A percentile compares a stretch with the other conserved stretches of the same genome.
Conservation (phyloP, 2,329 filamentous ascomycete genomes). For the Fusarium sp. region DNA sequence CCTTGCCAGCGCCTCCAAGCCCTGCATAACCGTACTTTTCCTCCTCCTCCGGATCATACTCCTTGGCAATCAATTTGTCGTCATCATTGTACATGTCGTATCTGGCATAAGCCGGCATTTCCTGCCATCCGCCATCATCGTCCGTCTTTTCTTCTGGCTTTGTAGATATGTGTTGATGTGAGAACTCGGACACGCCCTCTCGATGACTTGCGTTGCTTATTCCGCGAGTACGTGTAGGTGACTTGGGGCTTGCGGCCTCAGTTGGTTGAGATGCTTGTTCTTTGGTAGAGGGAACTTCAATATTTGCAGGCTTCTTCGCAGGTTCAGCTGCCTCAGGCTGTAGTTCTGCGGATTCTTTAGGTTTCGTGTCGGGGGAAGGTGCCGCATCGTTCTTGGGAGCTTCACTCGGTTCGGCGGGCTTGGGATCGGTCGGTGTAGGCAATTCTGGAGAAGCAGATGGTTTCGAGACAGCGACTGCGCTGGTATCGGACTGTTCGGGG, state of each 20-base stretch:
- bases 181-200: conserved; percentile 82
- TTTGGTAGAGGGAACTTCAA: conserved; percentile 23
- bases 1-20: conserved; percentile 91
- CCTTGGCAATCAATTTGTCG: conserved; percentile 87
- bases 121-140: conserved; percentile 85
- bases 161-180: conserved; percentile 83
- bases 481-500: conserved; percentile 52
- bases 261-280: conserved; percentile 14
- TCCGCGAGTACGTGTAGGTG: conserved; percentile 55
- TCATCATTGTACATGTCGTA: conserved; percentile 98
- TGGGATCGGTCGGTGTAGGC: conserved; percentile 8
- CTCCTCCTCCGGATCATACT: conserved; percentile 81
- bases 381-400: conserved; percentile 18
- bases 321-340: conserved; percentile 4
- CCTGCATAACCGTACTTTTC: conserved; percentile 79
- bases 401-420: conserved; percentile 26
- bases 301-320: conserved; percentile 20
- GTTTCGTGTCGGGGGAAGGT: conserved; percentile 11
- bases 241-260: conserved; percentile 27
- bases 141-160: conserved; percentile 69
- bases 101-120: conserved; percentile 92
- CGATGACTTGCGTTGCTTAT: conserved; percentile 54
- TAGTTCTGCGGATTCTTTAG: conserved; percentile 14
- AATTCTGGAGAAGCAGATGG: conserved; percentile 10
- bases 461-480: conserved; percentile 16